phyloP scores from a whole-genome alignment of 2,329 filamentous ascomycete genomes.

The Chaetomiaceae sp. region DNA sequence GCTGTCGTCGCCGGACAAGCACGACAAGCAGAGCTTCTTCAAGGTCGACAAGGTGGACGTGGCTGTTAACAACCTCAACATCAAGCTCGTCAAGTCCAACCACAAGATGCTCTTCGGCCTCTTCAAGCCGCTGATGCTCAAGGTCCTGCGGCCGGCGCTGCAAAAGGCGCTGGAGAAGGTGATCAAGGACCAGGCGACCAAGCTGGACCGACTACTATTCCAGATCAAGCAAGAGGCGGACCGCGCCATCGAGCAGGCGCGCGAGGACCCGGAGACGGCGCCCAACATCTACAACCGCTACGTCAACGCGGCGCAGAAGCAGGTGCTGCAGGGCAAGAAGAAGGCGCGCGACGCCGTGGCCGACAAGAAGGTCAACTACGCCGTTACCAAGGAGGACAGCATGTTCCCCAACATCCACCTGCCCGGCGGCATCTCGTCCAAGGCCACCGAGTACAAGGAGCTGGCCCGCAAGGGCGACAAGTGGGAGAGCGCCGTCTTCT shows the following conservation, averaged over 20 bases:
- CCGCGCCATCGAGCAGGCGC: slow-evolving; percentile 60
- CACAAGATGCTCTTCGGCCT: slow-evolving; percentile 86
- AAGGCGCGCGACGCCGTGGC: slow-evolving; percentile 59
- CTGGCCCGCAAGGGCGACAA: slow-evolving; percentile 81
- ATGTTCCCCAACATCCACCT: slow-evolving; percentile 83
- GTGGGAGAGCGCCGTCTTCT: slow-evolving; percentile 95
- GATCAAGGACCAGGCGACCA: slow-evolving; percentile 75
- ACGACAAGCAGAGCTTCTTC: slow-evolving; percentile 79
- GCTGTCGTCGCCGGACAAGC: slow-evolving; percentile 72
- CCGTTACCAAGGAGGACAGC: slow-evolving; percentile 82
- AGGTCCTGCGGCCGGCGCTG: slow-evolving; percentile 75
- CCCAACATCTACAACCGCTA: slow-evolving; percentile 87
- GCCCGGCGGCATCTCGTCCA: slow-evolving; percentile 83
- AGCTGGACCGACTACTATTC: slow-evolving; percentile 68
- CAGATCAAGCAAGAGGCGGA: slow-evolving; percentile 80
- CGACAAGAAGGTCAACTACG: slow-evolving; percentile 73
- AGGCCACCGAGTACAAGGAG: slow-evolving; percentile 90
- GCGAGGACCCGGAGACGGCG: slow-evolving; percentile 64
- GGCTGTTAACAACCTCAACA: slow-evolving; percentile 71
- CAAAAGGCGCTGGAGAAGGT: slow-evolving; percentile 86
- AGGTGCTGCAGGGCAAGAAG: slow-evolving; percentile 69
- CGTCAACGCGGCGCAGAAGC: slow-evolving; percentile 66
- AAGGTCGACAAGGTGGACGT: slow-evolving; percentile 88
- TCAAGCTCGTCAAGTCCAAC: slow-evolving; percentile 91
- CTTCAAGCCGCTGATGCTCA: slow-evolving; percentile 83